Percentiles rank a stretch among this genome's conserved stretches.
Conservation (phyloP, 176 grass and related monocot genomes). For the Phyllostachys edulis region DNA sequence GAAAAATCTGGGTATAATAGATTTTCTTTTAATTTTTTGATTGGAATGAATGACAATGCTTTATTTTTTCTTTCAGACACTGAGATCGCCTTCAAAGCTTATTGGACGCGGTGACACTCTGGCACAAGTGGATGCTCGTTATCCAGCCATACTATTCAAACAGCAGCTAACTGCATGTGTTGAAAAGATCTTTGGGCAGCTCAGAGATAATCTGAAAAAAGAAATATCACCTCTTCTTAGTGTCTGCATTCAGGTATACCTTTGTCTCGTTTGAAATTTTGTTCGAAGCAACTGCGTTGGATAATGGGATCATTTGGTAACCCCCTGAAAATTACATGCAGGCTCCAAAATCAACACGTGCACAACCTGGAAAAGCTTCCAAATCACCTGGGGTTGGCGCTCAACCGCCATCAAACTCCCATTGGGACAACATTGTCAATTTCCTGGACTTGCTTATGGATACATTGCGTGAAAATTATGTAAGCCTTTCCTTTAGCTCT, state of each 20-base stretch:
- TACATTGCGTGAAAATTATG: constrained; percentile 66
- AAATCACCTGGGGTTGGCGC: constrained; percentile 62
- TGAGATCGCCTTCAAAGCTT: constrained; percentile 68
- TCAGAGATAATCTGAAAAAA: constrained; percentile 97
- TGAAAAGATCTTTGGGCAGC: constrained; percentile 93
- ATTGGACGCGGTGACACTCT: constrained; percentile 61
- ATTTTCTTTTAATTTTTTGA: not conserved
- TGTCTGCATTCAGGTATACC: constrained; percentile 91
- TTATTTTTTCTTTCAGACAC: constrained; percentile 39
- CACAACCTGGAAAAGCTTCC: constrained; percentile 57
- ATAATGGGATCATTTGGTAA: constrained; percentile 8
- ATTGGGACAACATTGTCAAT: constrained; percentile 87
- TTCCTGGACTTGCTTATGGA: constrained; percentile 90
- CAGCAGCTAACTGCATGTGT: constrained; percentile 94
- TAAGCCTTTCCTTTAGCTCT: constrained; percentile 43
- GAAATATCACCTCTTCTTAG: constrained; percentile 86
- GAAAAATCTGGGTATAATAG: not conserved
- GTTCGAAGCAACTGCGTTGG: not conserved
- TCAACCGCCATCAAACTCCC: constrained; percentile 53
- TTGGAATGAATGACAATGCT: not conserved
- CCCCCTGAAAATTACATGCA: constrained; percentile 34
- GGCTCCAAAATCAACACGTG: constrained; percentile 89
- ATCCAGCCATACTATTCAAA: constrained; percentile 96
- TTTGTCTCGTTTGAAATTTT: not conserved
- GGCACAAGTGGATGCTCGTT: constrained; percentile 81